Evolutionary conservation across 176 grass and related monocot species (phyloP).

Genomic region (Paspalum notatum): DNA sequence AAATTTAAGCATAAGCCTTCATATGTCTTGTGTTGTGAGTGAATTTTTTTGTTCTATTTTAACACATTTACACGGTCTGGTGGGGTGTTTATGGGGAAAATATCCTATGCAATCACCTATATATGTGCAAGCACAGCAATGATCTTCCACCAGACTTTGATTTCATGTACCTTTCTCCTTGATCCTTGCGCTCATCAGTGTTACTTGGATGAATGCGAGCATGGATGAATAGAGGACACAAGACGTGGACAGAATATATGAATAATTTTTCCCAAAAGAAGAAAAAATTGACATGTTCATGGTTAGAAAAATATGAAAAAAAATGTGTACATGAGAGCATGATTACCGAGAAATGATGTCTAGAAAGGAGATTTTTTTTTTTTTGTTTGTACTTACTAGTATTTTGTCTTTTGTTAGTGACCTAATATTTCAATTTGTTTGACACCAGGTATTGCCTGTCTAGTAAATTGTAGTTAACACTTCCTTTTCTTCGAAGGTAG

Average conservation of each 20-base stretch:
- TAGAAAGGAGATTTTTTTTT: neutral
- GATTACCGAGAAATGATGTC: neutral
- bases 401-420: neutral
- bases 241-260: neutral
- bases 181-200: neutral
- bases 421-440: neutral
- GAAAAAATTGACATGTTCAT: neutral
- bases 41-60: slow-evolving; percentile 1
- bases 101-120: neutral
- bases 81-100: slow-evolving; percentile 4
- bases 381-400: neutral
- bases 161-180: neutral
- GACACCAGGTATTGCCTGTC: slow-evolving; percentile 20
- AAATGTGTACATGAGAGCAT: neutral
- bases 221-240: neutral
- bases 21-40: neutral
- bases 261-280: neutral
- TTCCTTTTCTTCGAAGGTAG: neutral
- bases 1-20: neutral
- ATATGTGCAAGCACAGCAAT: neutral
- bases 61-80: neutral
- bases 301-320: neutral
- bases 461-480: neutral
- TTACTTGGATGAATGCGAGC: neutral
- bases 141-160: neutral